These are phyloP conservation scores for Thuidium tamariscinum DNA, from an alignment of 225 moss, liverwort and hornwort species.

Conservation along the genomic window DNA sequence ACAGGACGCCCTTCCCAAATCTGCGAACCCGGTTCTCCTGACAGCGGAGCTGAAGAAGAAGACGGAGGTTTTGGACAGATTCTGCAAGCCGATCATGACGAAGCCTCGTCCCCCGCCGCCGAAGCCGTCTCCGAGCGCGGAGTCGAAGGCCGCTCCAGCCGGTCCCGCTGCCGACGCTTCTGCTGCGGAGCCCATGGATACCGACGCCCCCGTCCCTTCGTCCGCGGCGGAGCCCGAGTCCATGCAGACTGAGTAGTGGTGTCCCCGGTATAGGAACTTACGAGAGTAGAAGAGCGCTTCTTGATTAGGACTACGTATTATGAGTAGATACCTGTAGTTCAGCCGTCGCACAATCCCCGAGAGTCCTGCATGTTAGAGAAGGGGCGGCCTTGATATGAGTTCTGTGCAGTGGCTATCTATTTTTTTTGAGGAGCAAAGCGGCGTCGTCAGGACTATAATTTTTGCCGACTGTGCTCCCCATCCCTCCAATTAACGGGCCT, in stretches of 20 bases:
- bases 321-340: slow-evolving; percentile 1
- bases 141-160: slow-evolving; percentile 35
- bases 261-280: neutral
- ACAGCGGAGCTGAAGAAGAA: slow-evolving; percentile 84
- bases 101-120: slow-evolving; percentile 85
- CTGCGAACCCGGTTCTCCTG: slow-evolving; percentile 65
- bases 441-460: neutral
- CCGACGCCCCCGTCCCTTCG: slow-evolving; percentile 21
- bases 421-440: slow-evolving; percentile 39
- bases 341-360: neutral
- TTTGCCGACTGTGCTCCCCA: slow-evolving; percentile 28
- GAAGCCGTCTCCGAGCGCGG: slow-evolving; percentile 50
- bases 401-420: slow-evolving; percentile 19
- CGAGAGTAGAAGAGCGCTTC: neutral
- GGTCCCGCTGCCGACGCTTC: slow-evolving; percentile 36
- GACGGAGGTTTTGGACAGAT: slow-evolving; percentile 90
- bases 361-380: neutral
- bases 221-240: slow-evolving; percentile 36
- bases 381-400: neutral
- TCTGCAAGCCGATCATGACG: slow-evolving; percentile 98
- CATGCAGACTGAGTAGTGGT: slow-evolving; percentile 58
- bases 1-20: slow-evolving; percentile 64
- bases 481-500: slow-evolving; percentile 12
- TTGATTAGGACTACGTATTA: neutral
- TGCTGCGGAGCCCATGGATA: slow-evolving; percentile 71